These are phyloP conservation scores for Citrus medica DNA, from an alignment of 345 rosid species.

Conservation along the genomic window DNA sequence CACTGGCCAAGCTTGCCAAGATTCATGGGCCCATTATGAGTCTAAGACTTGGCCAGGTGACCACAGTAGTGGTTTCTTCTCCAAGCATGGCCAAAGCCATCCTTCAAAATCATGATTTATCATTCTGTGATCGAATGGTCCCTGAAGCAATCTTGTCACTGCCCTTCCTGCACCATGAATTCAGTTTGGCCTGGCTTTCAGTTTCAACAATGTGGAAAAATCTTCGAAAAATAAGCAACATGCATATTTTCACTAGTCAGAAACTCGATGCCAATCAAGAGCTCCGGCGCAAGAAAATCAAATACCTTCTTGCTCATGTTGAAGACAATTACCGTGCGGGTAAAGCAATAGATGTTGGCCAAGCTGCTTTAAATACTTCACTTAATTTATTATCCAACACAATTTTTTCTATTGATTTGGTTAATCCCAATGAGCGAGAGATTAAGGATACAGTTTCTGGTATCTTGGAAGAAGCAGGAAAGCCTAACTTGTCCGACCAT, in stretches of 20 bases:
- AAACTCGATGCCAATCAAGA: background rate
- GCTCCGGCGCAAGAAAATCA: too few relatives aligned
- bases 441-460: too few relatives aligned
- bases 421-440: background rate
- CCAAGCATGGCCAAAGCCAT: background rate
- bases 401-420: background rate
- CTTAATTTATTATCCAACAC: background rate
- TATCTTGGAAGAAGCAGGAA: too few relatives aligned
- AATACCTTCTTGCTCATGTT: background rate
- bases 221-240: slow-evolving; percentile 14
- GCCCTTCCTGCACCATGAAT: background rate
- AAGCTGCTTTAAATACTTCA: background rate
- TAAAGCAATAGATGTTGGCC: too few relatives aligned
- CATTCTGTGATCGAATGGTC: too few relatives aligned
- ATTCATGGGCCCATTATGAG: too few relatives aligned
- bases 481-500: too few relatives aligned
- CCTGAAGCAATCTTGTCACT: too few relatives aligned
- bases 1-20: too few relatives aligned
- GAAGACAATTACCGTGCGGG: background rate
- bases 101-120: background rate
- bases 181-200: too few relatives aligned
- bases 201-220: slow-evolving; percentile 10
- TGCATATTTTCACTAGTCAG: background rate
- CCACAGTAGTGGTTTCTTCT: background rate
- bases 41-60: background rate